Evolutionary conservation across 2,329 filamentous ascomycete species (phyloP), one percentile per base, ranked within the genome.

Genomic region (Pseudocercospora fijiensis): DNA sequence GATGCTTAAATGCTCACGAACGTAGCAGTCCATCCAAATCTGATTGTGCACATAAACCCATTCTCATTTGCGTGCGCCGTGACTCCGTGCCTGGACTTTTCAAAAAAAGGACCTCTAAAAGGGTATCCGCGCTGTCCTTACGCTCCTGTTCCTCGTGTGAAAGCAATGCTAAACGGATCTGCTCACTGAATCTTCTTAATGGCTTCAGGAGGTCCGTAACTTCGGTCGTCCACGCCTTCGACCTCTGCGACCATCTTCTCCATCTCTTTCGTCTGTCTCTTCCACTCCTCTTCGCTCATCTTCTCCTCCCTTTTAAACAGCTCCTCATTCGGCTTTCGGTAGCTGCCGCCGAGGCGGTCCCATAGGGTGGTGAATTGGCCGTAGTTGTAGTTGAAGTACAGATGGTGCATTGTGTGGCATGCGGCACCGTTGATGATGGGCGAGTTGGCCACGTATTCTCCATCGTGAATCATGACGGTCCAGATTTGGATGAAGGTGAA

Each of bases 401-500:
- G 78, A 76, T 97, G 94, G 78, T 98, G 94, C 84, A 93, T 86
- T 22, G 90, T 92, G 78, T 97, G 94, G 83, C 94, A 97, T 27
- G 94, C 94, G 11, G 94, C 92, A 58, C 94, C 94, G 76, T 98
- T 98, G 79, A 97, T 87, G 70, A 97, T 78, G n/a, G 92, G 90
- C 73, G 89, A 91, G 79, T 97, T 90, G 73, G 92, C 89, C 16
- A 96, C 86, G 76, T 96, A 97, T 80, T 98, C 94, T 73, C 94
- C 94, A 73, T 98, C 94, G 78, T 98, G 87, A 74, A 98, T 97
- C 80, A 97, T 85, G 72, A 98, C 91, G 43, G 93, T 96, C 94
- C 94, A 98, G 78, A 97, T 86, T 80, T 98, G 96, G 81, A 98
- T 91, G 76, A 96, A 96, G 71, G 89, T 82, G 80, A 97, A 98